Base-by-base conservation (phyloP, 2,329 filamentous ascomycete genomes). In the Pestalotiopsis sp. region DNA sequence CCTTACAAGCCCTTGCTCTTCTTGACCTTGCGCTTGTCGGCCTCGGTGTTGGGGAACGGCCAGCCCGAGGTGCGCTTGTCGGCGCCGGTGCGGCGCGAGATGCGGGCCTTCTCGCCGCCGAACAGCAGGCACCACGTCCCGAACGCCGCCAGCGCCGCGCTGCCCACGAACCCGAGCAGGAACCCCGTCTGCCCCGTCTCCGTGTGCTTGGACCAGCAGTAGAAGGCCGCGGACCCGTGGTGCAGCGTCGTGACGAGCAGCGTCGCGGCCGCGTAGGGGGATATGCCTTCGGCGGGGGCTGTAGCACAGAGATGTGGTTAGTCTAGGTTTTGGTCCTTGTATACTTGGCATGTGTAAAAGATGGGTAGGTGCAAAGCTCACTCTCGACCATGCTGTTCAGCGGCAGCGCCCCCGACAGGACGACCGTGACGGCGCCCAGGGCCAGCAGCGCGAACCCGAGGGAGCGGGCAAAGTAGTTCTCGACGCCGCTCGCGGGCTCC, bases 381-480 rank as follows among this genome's bases (percentile, higher is more conserved):
- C 83, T 73, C 4, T 83, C 79, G n/a, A 77, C 75, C 27, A 77
- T 77, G n/a, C 86, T 85, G 0, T 84, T 86, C 13, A 94, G 80
- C 0, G 93, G 92, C 4, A 95, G 83, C 2, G 87, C 86, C 61
- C 92, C 93, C 0, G 92, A 92, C 38, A 95, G 85, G 45, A 93
- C 83, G 49, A 94, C 80, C n/a, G 86, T 85, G 13, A 92, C 80
- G 6, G 90, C 76, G 39, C 89, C 90, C 36, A 95, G 81, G 11
- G 89, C 82, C 25, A 94, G 82, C 59, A 94, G 85, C 38, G 89
- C 82, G 68, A 95, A 82, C 71, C 91, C 93, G 1, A 94, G 85
- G 36, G 86, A 88, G 57, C 92, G 91, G 65, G 89, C 89, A 78
- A 95, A 90, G 84, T 95, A 95, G 68, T 87, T 81, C 79, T 94